These are phyloP conservation scores for Spiraea crenata DNA, from an alignment of 331 rosid genomes.

Conservation along the genomic window DNA sequence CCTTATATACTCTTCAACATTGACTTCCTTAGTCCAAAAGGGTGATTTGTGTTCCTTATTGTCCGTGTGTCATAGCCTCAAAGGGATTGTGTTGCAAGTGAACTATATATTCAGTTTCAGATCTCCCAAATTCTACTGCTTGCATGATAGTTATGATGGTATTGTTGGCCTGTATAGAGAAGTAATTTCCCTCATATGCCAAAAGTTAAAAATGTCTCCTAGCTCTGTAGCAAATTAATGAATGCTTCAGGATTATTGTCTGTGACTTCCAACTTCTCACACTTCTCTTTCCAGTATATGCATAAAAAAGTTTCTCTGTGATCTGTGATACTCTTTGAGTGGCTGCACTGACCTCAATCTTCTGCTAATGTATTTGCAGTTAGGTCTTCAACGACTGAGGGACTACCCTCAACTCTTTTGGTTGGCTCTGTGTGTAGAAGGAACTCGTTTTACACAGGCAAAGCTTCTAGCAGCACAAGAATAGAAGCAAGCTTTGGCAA, in stretches of 20 bases:
- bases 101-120: background rate
- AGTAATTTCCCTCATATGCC: background rate
- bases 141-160: background rate
- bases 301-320: too few relatives aligned
- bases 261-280: background rate
- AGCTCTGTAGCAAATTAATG: background rate
- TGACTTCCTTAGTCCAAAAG: background rate
- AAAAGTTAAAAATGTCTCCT: background rate
- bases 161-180: background rate
- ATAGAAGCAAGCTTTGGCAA: too few relatives aligned
- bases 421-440: constrained; percentile 98
- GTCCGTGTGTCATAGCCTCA: too few relatives aligned
- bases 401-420: constrained; percentile 94
- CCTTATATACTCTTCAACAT: background rate
- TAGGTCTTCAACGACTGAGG: constrained; percentile 66
- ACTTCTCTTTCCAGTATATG: background rate
- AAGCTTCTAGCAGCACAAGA: constrained; percentile 89
- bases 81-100: background rate
- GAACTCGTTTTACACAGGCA: constrained; percentile 92
- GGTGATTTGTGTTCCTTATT: background rate
- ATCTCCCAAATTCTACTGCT: background rate
- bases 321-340: constrained; percentile 15
- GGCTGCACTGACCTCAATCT: constrained; percentile 31
- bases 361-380: constrained; percentile 53
- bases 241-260: background rate